These are phyloP conservation scores for Annulohypoxylon truncatum DNA, from an alignment of 2,329 filamentous ascomycete genomes.

Conservation along the genomic window DNA sequence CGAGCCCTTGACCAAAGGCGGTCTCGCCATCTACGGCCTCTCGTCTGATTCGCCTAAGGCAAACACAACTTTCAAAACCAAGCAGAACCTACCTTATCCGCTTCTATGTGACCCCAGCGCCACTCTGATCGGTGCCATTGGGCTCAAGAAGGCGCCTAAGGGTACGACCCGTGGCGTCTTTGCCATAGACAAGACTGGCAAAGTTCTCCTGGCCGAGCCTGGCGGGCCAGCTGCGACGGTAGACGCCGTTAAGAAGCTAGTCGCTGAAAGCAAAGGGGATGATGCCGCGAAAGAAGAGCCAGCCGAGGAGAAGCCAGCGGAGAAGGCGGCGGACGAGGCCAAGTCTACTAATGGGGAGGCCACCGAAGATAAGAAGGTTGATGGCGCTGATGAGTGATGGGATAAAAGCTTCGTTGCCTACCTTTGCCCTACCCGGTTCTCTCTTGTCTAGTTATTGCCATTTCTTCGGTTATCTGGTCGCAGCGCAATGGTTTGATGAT, in stretches of 20 bases:
- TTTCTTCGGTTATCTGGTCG: slow-evolving; percentile 10
- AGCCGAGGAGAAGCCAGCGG: slow-evolving; percentile 40
- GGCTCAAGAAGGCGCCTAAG: slow-evolving; percentile 86
- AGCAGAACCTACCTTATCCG: slow-evolving; percentile 88
- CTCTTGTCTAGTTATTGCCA: background rate
- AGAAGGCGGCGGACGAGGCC: slow-evolving; percentile 44
- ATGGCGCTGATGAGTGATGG: slow-evolving; percentile 54
- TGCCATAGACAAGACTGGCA: slow-evolving; percentile 83
- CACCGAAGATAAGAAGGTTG: slow-evolving; percentile 54
- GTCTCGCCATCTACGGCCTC: slow-evolving; percentile 89
- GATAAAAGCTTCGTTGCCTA: slow-evolving; percentile 6
- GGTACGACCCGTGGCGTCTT: slow-evolving; percentile 90
- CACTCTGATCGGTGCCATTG: slow-evolving; percentile 84
- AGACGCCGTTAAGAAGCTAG: slow-evolving; percentile 78
- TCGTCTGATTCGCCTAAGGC: slow-evolving; percentile 88
- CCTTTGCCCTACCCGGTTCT: slow-evolving; percentile 1
- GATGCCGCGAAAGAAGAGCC: slow-evolving; percentile 42
- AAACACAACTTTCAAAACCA: slow-evolving; percentile 92
- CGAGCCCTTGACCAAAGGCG: slow-evolving; percentile 77
- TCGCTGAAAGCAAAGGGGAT: slow-evolving; percentile 57
- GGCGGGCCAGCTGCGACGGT: slow-evolving; percentile 84
- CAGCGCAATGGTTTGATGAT: slow-evolving; percentile 24
- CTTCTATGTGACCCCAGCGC: slow-evolving; percentile 84
- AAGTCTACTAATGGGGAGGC: slow-evolving; percentile 45
- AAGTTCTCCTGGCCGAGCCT: slow-evolving; percentile 78